Base-by-base conservation (phyloP, 495 filamentous ascomycete genomes). In the Aspergillus nanangensis region DNA sequence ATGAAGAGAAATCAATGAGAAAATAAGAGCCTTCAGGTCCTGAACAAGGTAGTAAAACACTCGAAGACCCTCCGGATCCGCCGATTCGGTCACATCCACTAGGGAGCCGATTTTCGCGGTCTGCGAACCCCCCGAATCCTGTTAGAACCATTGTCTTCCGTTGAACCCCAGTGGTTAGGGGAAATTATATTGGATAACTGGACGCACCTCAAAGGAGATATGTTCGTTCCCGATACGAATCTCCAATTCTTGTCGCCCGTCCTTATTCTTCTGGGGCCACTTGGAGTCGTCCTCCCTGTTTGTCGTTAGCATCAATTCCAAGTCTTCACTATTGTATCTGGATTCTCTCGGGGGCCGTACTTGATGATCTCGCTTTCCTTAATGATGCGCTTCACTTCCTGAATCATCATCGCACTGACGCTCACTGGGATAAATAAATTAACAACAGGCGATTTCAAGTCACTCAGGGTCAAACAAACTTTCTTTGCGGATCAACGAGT, bases 21-120 rank as follows among this genome's bases (percentile, higher is more conserved):
- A 99, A 2, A 97, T 87, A 21, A 99, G 79, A 11, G 93, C 93
- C 70, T 97, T 97, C 38, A 99, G 73, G 58, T 99, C 94, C 62
- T 97, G 94, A 4, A 97, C 92, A 1, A 99, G 86, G 60, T 99
- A 99, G 74, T 99, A 97, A 66, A 99, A 99, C n/a, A 99, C 94
- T 10, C 94, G 81, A 11, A 99, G 79, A 24, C 94, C 94, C 65
- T 99, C 94, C 8, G 94, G 94, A 61, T 99, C 94, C 17, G 84
- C 84, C 3, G 91, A 96, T 52, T 96, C 94, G 33, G 88, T 92
- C 37, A 99, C 92, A 61, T 99, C 94, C 56, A 93, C 90, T 35
- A 99, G 72, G 11, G 93, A 97, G 44, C 94, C 94, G 54, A 99
- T 97, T 68, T 99, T 99, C 18, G 94, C 94, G 13, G 94, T 99